Conservation (phyloP, 495 filamentous ascomycete genomes). For the Aspergillus ostianus region DNA sequence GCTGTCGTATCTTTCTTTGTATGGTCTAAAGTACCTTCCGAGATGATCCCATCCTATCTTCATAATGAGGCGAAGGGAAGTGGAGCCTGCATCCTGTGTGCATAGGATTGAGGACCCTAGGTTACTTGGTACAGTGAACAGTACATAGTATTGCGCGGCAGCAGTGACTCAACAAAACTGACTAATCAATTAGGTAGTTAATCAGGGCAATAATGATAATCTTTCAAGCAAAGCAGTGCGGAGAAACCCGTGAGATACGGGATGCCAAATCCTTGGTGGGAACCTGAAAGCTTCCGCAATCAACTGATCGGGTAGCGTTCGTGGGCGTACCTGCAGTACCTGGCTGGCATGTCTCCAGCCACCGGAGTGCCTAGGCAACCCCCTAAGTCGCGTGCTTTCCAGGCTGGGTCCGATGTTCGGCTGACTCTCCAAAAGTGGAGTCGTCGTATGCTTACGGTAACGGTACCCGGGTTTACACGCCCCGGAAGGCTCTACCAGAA, state of each 20-base stretch:
- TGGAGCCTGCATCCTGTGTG: slow-evolving; percentile 11
- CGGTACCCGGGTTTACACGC: too few relatives aligned
- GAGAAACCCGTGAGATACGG: too few relatives aligned
- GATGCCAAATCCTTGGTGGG: neutral
- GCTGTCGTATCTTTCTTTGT: neutral
- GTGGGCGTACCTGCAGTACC: neutral
- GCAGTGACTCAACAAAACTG: neutral
- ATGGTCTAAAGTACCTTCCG: neutral
- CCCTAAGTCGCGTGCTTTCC: slow-evolving; percentile 32
- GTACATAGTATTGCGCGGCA: too few relatives aligned
- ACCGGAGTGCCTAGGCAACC: slow-evolving; percentile 23
- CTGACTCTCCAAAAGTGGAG: slow-evolving; percentile 5
- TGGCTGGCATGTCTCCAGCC: slow-evolving; percentile 4
- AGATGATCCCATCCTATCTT: neutral
- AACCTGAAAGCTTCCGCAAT: neutral
- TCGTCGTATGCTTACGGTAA: neutral
- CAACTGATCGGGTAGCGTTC: neutral
- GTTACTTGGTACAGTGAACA: too few relatives aligned
- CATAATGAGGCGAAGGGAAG: slow-evolving; percentile 7
- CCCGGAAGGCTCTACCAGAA: too few relatives aligned
- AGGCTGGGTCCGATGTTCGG: slow-evolving; percentile 10
- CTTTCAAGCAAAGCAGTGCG: too few relatives aligned
- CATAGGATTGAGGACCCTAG: neutral
- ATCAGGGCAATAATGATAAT: too few relatives aligned
- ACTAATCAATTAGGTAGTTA: neutral